Evolutionary conservation across 2,329 filamentous ascomycete genomes (phyloP), one percentile per base, ranked within the genome.

Genomic region (Clarireedia paspali): DNA sequence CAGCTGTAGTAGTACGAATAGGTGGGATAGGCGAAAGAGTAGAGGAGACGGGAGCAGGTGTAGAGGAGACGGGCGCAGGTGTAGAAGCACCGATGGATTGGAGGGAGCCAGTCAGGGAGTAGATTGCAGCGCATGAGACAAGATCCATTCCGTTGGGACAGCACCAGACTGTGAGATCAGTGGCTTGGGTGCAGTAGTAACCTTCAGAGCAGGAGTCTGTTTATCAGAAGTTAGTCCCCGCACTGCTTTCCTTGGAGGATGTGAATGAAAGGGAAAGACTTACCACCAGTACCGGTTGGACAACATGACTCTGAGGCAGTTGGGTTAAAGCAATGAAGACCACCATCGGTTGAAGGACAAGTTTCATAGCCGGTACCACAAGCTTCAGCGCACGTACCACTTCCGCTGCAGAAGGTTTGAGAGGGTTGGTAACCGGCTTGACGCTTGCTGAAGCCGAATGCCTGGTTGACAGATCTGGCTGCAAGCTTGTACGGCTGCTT

Each of bases 101-200:
- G 2, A 85, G 76, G 45, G 69, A 70, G 53, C 78, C 80, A 34
- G 75, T 71, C 53, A 79, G 70, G 46, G 68, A 70, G 62, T 77
- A 78, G 30, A 71, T 73, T 52, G 72, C 70, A 55, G 82, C 82
- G 70, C 83, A 86, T 47, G 77, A 70, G 26, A 69, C 70, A 49
- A 83, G 73, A 59, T 76, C 73, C 74, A 79, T 73, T 59, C 71
- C 62, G 57, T 62, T 24, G 39, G 81, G 80, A 70, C 83, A 86
- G 74, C 83, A 86, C 73, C 78, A 78, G 36, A 82, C 84, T 56
- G 75, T 71, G 53, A 71, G 69, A 46, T 68, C 64, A 52, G 70
- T 67, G 66, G 83, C 77, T 62, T 77, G 73, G n/a, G 80, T 76
- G 73, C 83, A 86, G 74, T 80, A 85, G 73, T 79, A 86, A 15